Conservation (phyloP, 768 basidiomycete species). For the Botryobasidium botryosum region DNA sequence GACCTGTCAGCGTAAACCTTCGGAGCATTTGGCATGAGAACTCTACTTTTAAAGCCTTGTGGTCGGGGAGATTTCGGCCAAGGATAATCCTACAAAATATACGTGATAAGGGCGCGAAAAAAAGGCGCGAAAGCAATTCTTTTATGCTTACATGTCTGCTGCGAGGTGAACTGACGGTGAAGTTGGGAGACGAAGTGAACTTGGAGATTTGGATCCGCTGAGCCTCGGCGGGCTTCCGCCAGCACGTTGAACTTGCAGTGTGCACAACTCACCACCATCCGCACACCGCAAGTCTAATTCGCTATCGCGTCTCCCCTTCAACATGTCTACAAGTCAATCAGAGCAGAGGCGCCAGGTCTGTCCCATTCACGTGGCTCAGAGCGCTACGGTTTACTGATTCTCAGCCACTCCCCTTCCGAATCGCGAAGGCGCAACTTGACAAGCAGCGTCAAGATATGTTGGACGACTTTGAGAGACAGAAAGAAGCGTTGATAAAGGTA, state of each 20-base stretch:
- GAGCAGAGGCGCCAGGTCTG: slow-evolving; percentile 62
- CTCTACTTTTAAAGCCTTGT: slow-evolving; percentile 7
- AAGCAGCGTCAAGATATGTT: slow-evolving; percentile 50
- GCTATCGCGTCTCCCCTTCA: slow-evolving; percentile 1
- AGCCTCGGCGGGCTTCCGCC: too few species aligned
- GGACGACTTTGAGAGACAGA: slow-evolving; percentile 69
- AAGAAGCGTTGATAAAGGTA: slow-evolving; percentile 49
- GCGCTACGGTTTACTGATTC: too few species aligned
- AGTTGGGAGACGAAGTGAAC: too few species aligned
- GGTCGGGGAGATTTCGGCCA: slow-evolving; percentile 8
- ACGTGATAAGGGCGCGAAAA: too few species aligned
- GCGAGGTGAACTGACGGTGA: too few species aligned
- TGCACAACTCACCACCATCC: slow-evolving; percentile 7
- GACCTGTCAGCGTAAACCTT: background rate
- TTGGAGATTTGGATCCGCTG: too few species aligned
- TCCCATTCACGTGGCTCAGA: too few species aligned
- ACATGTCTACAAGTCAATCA: slow-evolving; percentile 58
- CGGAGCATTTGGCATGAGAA: background rate
- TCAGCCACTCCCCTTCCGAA: too few species aligned
- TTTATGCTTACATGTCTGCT: too few species aligned
- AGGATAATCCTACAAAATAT: slow-evolving; percentile 10
- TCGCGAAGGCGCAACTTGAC: slow-evolving; percentile 61
- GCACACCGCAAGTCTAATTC: slow-evolving; percentile 1
- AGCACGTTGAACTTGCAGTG: too few species aligned
- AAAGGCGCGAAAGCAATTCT: too few species aligned